Percentiles rank a stretch among this genome's conserved stretches.
Conservation (phyloP, 1,139 yeast species). For the Meyerozyma carpophila region DNA sequence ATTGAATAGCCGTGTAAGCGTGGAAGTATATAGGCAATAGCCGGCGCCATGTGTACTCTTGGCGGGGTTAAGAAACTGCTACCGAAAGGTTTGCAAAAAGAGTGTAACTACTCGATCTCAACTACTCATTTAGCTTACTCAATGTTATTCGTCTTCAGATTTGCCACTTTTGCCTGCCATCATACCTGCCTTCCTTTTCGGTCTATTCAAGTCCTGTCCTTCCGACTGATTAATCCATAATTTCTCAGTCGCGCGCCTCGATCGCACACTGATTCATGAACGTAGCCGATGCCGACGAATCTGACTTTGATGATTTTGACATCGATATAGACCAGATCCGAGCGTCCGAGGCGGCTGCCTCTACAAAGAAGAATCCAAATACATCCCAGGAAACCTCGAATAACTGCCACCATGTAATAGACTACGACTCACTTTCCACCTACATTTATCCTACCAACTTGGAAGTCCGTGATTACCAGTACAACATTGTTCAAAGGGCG, state of each 20-base stretch:
- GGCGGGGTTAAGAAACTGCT: too few species aligned
- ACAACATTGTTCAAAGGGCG: constrained; percentile 68
- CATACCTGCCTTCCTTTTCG: too few species aligned
- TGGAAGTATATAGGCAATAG: too few species aligned
- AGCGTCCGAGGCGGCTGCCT: background rate
- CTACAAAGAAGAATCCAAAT: background rate
- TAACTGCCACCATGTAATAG: constrained; percentile 40
- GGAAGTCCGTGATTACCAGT: constrained; percentile 84
- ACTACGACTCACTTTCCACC: constrained; percentile 34
- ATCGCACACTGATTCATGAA: background rate
- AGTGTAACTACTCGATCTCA: too few species aligned
- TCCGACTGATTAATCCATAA: background rate
- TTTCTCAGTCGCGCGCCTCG: background rate
- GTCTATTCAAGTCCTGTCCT: too few species aligned
- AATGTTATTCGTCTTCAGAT: too few species aligned
- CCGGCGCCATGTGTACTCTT: too few species aligned
- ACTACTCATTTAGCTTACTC: too few species aligned
- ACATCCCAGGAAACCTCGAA: background rate
- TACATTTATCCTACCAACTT: constrained; percentile 84
- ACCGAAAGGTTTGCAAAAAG: too few species aligned
- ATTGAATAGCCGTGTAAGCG: too few species aligned
- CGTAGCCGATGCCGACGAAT: background rate
- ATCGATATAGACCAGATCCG: background rate
- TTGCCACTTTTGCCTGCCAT: too few species aligned
- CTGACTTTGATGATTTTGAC: background rate